phyloP scores from a whole-genome alignment of 345 rosid genomes.

The Aegle marmelos region DNA sequence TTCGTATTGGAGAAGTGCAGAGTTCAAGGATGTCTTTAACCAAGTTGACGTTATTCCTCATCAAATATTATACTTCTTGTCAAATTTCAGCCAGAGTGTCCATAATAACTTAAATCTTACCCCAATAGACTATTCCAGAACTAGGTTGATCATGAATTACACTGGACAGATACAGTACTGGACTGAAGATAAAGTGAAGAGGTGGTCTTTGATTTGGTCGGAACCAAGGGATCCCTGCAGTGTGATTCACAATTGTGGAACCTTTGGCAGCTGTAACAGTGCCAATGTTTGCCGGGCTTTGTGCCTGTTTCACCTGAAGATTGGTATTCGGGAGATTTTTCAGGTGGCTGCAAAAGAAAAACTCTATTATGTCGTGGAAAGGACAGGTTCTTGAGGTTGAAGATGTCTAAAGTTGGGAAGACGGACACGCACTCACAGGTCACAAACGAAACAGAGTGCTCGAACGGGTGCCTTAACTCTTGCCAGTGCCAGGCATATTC shows the following conservation, averaged over 20 bases:
- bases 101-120: neutral
- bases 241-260: constrained; percentile 33
- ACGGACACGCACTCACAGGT: neutral
- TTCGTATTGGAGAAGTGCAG: neutral
- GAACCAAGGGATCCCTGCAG: constrained; percentile 40
- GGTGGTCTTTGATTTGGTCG: constrained; percentile 30
- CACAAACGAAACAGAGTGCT: constrained; percentile 7
- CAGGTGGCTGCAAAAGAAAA: constrained; percentile 28
- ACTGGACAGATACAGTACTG: constrained; percentile 31
- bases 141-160: constrained; percentile 37
- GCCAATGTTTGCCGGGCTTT: constrained; percentile 51
- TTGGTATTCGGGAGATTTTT: constrained; percentile 28
- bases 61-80: neutral
- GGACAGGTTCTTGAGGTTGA: constrained; percentile 11
- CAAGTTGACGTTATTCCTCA: neutral
- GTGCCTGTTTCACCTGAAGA: constrained; percentile 14
- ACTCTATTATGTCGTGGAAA: neutral
- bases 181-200: neutral
- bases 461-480: constrained; percentile 7
- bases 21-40: neutral
- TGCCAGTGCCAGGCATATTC: constrained; percentile 39
- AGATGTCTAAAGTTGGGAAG: constrained; percentile 10
- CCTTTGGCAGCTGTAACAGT: constrained; percentile 38
- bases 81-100: constrained; percentile 7
- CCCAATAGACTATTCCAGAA: neutral